Evolutionary conservation across 2,329 filamentous ascomycete species (phyloP).

Genomic region (Pyrenochaeta sp.): DNA sequence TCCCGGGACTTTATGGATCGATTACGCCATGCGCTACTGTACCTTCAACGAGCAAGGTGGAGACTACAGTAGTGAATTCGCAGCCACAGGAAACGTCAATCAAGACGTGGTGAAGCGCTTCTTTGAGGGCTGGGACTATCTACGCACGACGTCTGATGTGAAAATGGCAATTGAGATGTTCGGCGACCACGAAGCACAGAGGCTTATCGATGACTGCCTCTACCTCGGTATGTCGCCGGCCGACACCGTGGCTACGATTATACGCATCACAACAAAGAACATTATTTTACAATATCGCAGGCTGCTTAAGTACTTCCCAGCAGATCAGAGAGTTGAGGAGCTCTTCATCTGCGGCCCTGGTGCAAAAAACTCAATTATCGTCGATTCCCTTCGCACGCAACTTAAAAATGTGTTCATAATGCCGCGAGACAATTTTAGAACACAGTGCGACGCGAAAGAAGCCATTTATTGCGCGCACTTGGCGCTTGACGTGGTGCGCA

Average conservation of each 20-base stretch:
- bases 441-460: slow-evolving; percentile 67
- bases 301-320: slow-evolving; percentile 53
- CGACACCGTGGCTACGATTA: slow-evolving; percentile 67
- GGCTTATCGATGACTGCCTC: slow-evolving; percentile 59
- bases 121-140: slow-evolving; percentile 58
- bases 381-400: slow-evolving; percentile 59
- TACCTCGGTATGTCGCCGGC: slow-evolving; percentile 56
- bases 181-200: slow-evolving; percentile 63
- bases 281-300: slow-evolving; percentile 62
- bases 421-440: slow-evolving; percentile 66
- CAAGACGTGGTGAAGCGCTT: slow-evolving; percentile 63
- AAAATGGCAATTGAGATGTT: slow-evolving; percentile 69
- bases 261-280: slow-evolving; percentile 66
- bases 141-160: slow-evolving; percentile 61
- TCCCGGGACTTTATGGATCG: slow-evolving; percentile 65
- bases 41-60: slow-evolving; percentile 61
- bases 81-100: slow-evolving; percentile 59
- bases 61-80: slow-evolving; percentile 63
- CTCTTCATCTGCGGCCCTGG: slow-evolving; percentile 70
- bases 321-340: slow-evolving; percentile 58
- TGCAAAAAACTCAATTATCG: slow-evolving; percentile 67
- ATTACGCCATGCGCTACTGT: slow-evolving; percentile 64
- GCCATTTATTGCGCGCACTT: slow-evolving; percentile 69
- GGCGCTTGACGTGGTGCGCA: slow-evolving; percentile 62
- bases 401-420: slow-evolving; percentile 58